These are phyloP conservation scores for Nasturtium officinale DNA, from an alignment of 345 rosid species.

Conservation along the genomic window DNA sequence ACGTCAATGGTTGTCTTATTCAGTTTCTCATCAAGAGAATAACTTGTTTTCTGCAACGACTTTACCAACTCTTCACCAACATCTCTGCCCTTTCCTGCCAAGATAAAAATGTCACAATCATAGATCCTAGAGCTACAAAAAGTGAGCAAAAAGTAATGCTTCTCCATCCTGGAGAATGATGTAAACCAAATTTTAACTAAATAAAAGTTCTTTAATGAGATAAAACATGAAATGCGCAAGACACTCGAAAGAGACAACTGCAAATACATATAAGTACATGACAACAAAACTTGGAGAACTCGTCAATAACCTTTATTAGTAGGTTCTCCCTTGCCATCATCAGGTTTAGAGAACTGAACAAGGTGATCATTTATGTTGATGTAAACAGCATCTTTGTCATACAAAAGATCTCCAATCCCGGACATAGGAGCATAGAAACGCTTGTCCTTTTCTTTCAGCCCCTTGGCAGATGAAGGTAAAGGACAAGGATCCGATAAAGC, in stretches of 20 bases:
- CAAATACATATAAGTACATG: conserved; percentile 4
- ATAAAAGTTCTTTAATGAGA: neutral
- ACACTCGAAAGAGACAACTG: neutral
- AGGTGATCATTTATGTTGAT: conserved; percentile 86
- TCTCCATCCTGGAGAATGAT: conserved; percentile 10
- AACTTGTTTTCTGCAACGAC: conserved; percentile 80
- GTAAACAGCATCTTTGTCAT: conserved; percentile 98
- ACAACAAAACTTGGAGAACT: conserved; percentile 19
- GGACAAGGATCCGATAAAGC: conserved; percentile 93
- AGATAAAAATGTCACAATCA: conserved; percentile 28
- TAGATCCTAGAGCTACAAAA: conserved; percentile 15
- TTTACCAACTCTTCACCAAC: conserved; percentile 83
- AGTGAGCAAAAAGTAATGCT: neutral
- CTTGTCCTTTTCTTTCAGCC: conserved; percentile 86
- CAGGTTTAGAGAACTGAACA: conserved; percentile 82
- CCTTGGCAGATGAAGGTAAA: conserved; percentile 87
- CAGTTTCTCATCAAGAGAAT: conserved; percentile 83
- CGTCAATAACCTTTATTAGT: conserved; percentile 60
- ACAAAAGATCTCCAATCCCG: conserved; percentile 90
- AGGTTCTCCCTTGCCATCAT: conserved; percentile 56
- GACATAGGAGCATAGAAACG: conserved; percentile 98
- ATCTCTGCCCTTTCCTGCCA: conserved; percentile 69
- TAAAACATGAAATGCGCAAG: conserved; percentile 11
- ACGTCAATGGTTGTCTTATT: conserved; percentile 72
- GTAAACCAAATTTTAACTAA: conserved; percentile 18